Evolutionary conservation across 2,329 filamentous ascomycete species (phyloP), one percentile per base, ranked within the genome.

Genomic region (Basipetospora sp.): DNA sequence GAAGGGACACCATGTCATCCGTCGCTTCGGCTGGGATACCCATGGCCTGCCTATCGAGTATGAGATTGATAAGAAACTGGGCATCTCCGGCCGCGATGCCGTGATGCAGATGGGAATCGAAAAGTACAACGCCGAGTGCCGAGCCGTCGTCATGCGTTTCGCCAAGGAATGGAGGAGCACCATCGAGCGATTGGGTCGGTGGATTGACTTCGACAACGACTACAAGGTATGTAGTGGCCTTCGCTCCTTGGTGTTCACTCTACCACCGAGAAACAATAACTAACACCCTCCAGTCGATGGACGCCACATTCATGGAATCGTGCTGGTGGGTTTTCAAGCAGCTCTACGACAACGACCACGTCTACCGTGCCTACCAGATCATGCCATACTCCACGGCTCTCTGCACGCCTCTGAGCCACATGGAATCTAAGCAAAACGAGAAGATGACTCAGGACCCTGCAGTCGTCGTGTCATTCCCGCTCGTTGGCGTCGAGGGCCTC

Each of bases 51-150:
- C 84, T 11, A 85, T 92, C 47, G 85, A 92, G 62, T 81, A 88
- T 56, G 85, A 92, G 60, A 92, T 92, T 50, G 85, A 92, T 66
- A 92, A 92, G 67, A 83, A 84, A 60, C 68, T 88, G 43, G 80
- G 80, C 27, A 83, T 90, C 53, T 79, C 79, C 46, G 81, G 81
- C 38, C 77, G 78, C 51, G 79, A 85, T 46, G 83, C 82, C 6
- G 84, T 93, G 29, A 71, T 78, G 61, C 67, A 87, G 58, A 67
- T 90, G 49, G 85, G 85, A 35, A 74, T 92, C 44, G 79, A 71
- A 44, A 78, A 79, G 50, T 93, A 92, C 63, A 93, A 92, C 55
- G 75, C 71, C 42, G 80, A 90, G 61, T 93, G 85, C 59, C 71
- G 77, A 45, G 75, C 80, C 44, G 90, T 92, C 56, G 85, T 92